Evolutionary conservation across 768 basidiomycete genomes (phyloP), one percentile per base, ranked within the genome.

Genomic region (Daedaleopsis nitida): DNA sequence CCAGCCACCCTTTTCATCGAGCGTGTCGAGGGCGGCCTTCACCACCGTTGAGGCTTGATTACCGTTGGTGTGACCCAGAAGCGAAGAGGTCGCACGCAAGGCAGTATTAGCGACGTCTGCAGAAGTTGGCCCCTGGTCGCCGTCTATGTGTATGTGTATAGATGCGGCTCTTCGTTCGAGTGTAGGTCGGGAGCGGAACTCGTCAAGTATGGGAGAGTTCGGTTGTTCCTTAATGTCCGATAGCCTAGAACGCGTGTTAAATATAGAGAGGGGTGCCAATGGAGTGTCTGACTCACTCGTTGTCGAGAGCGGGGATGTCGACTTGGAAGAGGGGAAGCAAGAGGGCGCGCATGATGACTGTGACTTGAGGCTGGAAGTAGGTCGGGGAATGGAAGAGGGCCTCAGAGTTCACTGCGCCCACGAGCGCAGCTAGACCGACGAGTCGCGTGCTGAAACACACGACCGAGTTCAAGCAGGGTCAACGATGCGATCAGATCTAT

Each of bases 71-170:
- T 92, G 92, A 24, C 80, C 85, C 34, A 95, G 73, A 7, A 98
- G 76, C 3, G 86, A 82, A 54, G 87, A 87, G 10, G 94, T 72
- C 1, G 88, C 87, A 27, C 87, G 84, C 34, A 97, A 77, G 2
- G 87, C 81, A 9, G 92, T 89, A 39, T 84, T 85, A 0, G 88
- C 82, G 24, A 96, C 90, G 65, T 95, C 94, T 1, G 76, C 73
- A 52, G 77, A 78, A 1, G 86, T 83, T 24, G 95, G 94, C 0
- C 94, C 94, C 52, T 86, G 84, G 68, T 97, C 92, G 11, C 94
- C 94, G 65, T 96, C 90, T 16, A 94, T 75, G 70, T 96, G 94
- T 10, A 89, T 77, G 70, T 96, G 94, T 14, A 97, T 89, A 1
- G 94, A 96, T 5, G 91, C 89, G 0, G 95, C 94, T 34, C 92